Base-by-base conservation (phyloP, 1,284 basidiomycete genomes). In the Porogramme epimiltina region DNA sequence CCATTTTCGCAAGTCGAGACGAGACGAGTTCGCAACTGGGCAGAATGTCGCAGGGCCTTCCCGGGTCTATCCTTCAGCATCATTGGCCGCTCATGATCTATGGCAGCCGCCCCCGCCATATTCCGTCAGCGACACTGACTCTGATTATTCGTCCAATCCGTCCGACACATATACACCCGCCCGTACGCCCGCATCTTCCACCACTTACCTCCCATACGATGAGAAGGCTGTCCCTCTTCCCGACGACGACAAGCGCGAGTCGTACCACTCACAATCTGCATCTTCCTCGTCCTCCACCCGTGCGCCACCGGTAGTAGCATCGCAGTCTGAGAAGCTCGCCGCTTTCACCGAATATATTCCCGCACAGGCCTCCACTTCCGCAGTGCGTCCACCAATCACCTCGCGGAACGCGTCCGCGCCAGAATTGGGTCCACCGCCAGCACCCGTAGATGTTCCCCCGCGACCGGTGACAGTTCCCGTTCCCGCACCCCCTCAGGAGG, bases 361-460 rank as follows among this genome's bases (percentile, higher is more conserved):
- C 23, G 37, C 50, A 45, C 39, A 52, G 3, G 52, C 52, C 19
- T 43, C 50, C 4, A 40, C 58, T 26, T 38, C 56, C 22, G 55
- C 52, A 6, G 42, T 47, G 8, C 60, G 58, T 15, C 59, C 64
- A 16, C 43, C 54, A 26, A 52, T 61, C 15, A 49, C 46, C 28
- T 34, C 49, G 9, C 58, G 48, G 38, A 69, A 55, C 51, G 53
- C 52, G n/a, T 64, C 64, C 22, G 62, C 63, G 2, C 64, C 65
- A n/a, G 63, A 66, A 31, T 51, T 65, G 9, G 59, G 56, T 15
- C 49, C 50, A 13, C 51, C 58, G 4, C 51, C 61, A 2, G 58
- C 61, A 6, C 45, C 54, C 3, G 54, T 58, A 11, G 57, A 64
- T 20, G 47, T 56, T 6, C 61, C 64, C 3, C 44, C 57, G 6